phyloP scores from a whole-genome alignment of 2,329 filamentous ascomycete genomes.

The Penicillium sp. region DNA sequence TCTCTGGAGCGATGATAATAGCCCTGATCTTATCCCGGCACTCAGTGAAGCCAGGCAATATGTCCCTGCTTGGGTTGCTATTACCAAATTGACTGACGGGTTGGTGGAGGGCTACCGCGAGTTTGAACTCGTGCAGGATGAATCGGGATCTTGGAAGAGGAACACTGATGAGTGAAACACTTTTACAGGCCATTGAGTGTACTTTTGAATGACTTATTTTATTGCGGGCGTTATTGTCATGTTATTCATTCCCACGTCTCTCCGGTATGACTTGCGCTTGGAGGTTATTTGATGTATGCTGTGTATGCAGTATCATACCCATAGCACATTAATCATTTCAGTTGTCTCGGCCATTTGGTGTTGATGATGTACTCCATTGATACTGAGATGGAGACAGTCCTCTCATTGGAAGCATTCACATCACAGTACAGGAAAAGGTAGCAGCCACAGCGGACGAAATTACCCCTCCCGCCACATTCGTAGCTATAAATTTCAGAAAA shows the following conservation, averaged over 20 bases:
- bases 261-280: background rate
- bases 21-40: constrained; percentile 72
- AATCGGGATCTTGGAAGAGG: constrained; percentile 6
- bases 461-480: constrained; percentile 8
- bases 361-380: background rate
- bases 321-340: constrained; percentile 3
- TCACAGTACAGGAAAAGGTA: constrained; percentile 11
- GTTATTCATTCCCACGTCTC: background rate
- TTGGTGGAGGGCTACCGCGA: constrained; percentile 78
- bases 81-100: constrained; percentile 75
- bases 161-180: background rate
- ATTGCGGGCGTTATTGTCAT: constrained; percentile 2
- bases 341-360: background rate
- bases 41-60: constrained; percentile 78
- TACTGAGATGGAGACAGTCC: background rate
- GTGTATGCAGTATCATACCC: constrained; percentile 4
- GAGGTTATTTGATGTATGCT: background rate
- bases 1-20: constrained; percentile 85
- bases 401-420: background rate
- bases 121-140: constrained; percentile 56
- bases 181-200: background rate
- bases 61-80: constrained; percentile 76
- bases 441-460: constrained; percentile 11
- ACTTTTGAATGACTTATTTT: background rate
- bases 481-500: constrained; percentile 9